Base-by-base conservation (phyloP, 2,329 filamentous ascomycete species). In the Penicillium sp. region DNA sequence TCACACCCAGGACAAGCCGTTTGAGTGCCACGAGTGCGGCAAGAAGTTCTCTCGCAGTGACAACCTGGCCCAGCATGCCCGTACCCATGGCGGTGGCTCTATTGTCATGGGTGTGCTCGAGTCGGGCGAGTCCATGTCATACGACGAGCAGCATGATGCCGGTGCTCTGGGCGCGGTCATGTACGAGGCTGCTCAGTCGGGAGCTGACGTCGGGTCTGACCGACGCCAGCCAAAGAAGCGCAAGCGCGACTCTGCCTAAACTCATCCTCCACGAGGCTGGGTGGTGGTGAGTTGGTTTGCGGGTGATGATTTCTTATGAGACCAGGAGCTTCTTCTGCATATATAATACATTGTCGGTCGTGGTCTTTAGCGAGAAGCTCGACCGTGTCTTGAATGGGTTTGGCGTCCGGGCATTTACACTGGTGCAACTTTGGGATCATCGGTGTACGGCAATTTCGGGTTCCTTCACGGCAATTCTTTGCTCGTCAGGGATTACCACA, bases 41-140 rank as follows among this genome's bases (percentile, higher is more conserved):
- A 98, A 98, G 84, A 96, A 94, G 76, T 98, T 97, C 74, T 97
- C 91, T 14, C 85, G 93, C 58, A 94, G 87, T 57, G 93, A 98
- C 72, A 98, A 98, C 75, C 80, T 98, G 11, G 87, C 89, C 16
- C 93, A 98, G 72, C 93, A 98, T 65, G 84, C 93, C 50, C 83
- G 93, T 49, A 98, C 93, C 4, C 93, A 98, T 62, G 89, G 89
- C 41, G 85, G 83, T 43, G 88, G 89, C 47, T 87, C 89, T 46
- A 86, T 96, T 52, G 83, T 94, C 59, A 91, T 97, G 84, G 87
- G 87, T 59, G 78, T 96, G 34, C 76, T 94, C 34, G 87, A 91
- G 51, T 79, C 84, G 39, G 77, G 78, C 29, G 84, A 87, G 45
- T 72, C 16, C 52, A 67, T 65, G 5, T 50, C 53, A 16, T 63